Conservation (phyloP, 192 early-diverging fungal genomes). For the Ambispora gerdemannii region DNA sequence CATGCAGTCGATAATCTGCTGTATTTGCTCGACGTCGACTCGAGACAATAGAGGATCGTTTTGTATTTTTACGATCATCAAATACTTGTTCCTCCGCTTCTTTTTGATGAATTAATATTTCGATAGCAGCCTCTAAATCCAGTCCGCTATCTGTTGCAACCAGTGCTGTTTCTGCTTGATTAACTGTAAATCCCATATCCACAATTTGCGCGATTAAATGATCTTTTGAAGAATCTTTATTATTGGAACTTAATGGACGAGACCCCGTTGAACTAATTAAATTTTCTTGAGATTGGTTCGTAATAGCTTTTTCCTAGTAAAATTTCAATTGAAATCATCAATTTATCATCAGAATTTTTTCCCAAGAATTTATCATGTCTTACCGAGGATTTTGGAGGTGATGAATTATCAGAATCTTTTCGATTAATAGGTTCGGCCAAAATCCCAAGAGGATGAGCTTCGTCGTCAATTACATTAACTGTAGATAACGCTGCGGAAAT, state of each 20-base stretch:
- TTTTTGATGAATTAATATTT: slow-evolving; percentile 45
- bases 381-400: not conserved
- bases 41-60: not conserved
- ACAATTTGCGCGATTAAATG: slow-evolving; percentile 64
- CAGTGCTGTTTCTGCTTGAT: slow-evolving; percentile 65
- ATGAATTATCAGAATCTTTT: not conserved
- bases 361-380: not conserved
- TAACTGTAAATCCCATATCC: slow-evolving; percentile 75
- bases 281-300: not conserved
- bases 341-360: not conserved
- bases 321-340: not conserved
- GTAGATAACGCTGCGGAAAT: not conserved
- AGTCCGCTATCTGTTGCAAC: slow-evolving; percentile 62
- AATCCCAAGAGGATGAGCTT: not conserved
- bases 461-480: not conserved
- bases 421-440: not conserved
- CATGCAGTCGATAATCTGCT: slow-evolving; percentile 7
- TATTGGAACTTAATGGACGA: not conserved
- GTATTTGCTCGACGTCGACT: slow-evolving; percentile 8
- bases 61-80: slow-evolving; percentile 7
- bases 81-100: slow-evolving; percentile 34
- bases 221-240: slow-evolving; percentile 10
- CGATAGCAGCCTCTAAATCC: slow-evolving; percentile 53
- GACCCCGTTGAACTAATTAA: not conserved
- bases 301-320: not conserved